A percentile compares a stretch with the other conserved stretches of the same genome.
These are phyloP conservation scores for Streptanthus diversifolius DNA, from an alignment of 345 rosid species.

Conservation along the genomic window DNA sequence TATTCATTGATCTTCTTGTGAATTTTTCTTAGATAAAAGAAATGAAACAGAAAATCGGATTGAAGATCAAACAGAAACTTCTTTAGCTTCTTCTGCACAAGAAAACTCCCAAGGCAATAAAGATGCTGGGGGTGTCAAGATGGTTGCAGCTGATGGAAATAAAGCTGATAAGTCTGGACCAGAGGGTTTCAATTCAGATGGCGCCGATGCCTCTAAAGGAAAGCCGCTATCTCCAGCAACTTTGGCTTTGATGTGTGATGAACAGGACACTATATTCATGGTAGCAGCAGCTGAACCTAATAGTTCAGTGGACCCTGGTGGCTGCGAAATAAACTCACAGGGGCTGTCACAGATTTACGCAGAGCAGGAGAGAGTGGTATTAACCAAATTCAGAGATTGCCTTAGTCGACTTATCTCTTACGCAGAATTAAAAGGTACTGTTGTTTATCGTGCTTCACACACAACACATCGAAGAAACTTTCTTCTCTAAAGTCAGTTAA, in stretches of 20 bases:
- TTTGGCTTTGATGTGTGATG: constrained; percentile 98
- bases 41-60: constrained; percentile 47
- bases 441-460: neutral
- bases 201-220: constrained; percentile 54
- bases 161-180: constrained; percentile 48
- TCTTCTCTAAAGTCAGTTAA: neutral
- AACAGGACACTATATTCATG: constrained; percentile 80
- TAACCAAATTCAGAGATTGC: constrained; percentile 80
- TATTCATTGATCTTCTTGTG: neutral
- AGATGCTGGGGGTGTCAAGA: constrained; percentile 40
- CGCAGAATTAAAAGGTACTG: constrained; percentile 76
- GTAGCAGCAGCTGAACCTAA: constrained; percentile 62
- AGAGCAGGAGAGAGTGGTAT: constrained; percentile 78
- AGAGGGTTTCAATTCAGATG: constrained; percentile 51
- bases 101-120: constrained; percentile 48
- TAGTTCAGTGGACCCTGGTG: constrained; percentile 44
- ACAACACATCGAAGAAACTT: neutral
- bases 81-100: constrained; percentile 54
- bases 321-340: constrained; percentile 49
- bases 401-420: constrained; percentile 77
- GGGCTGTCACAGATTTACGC: constrained; percentile 60
- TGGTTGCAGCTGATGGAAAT: constrained; percentile 45
- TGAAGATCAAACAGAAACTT: constrained; percentile 46
- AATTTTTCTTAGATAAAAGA: constrained; percentile 46
- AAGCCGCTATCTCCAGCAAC: constrained; percentile 98